phyloP scores from a whole-genome alignment of 2,329 filamentous ascomycete species.

The Phaeosphaeriaceae sp. region DNA sequence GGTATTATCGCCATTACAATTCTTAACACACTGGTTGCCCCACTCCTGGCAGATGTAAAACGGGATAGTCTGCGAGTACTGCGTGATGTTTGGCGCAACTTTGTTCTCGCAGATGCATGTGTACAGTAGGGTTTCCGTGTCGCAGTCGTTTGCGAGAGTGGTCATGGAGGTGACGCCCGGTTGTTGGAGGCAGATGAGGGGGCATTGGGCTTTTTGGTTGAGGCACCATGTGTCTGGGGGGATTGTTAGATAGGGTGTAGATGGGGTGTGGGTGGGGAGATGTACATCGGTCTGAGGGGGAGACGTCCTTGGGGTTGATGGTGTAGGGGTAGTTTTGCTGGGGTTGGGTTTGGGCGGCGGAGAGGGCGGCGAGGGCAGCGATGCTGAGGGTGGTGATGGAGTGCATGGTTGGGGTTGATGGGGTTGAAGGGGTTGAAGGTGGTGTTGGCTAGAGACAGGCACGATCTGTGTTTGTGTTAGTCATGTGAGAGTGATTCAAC shows the following conservation, averaged over 20 bases:
- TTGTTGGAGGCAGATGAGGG: conserved; percentile 73
- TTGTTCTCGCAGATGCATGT: conserved; percentile 74
- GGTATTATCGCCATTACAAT: conserved; percentile 62
- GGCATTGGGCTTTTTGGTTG: conserved; percentile 68
- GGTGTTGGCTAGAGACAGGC: conserved; percentile 6
- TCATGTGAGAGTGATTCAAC: no score
- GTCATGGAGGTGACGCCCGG: conserved; percentile 51
- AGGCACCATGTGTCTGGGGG: conserved; percentile 67
- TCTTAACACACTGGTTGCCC: conserved; percentile 70
- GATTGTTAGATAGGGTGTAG: conserved; percentile 23
- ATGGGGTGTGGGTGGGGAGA: conserved; percentile 1
- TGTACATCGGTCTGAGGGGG: conserved; percentile 60
- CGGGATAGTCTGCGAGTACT: conserved; percentile 80
- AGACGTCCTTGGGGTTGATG: conserved; percentile 69
- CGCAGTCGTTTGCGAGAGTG: conserved; percentile 68
- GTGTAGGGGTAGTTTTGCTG: conserved; percentile 48
- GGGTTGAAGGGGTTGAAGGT: conserved; percentile 1
- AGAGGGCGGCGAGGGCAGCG: conserved; percentile 59
- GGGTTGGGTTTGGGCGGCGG: conserved; percentile 54
- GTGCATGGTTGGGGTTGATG: conserved; percentile 49
- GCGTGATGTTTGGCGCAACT: conserved; percentile 71
- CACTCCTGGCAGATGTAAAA: conserved; percentile 77
- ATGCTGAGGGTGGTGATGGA: conserved; percentile 59
- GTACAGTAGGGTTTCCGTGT: conserved; percentile 68
- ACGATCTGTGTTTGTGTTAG: conserved; percentile 1